phyloP scores from a whole-genome alignment of 495 filamentous ascomycete species.

The Aspergillus haitiensis region DNA sequence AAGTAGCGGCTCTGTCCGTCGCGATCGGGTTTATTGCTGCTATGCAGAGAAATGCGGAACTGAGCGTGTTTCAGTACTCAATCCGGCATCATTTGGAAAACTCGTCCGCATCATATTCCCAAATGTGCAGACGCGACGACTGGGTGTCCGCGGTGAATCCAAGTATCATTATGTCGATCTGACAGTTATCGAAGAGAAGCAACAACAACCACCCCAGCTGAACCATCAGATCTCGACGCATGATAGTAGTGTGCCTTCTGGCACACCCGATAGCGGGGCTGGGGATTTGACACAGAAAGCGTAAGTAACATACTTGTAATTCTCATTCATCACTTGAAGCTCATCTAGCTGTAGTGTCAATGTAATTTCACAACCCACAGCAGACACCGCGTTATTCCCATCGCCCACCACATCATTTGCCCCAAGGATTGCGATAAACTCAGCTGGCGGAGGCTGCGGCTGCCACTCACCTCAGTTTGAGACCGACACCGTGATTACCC shows the following conservation, averaged over 20 bases:
- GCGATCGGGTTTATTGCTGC: conserved; percentile 88
- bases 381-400: conserved; percentile 70
- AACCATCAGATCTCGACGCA: conserved; percentile 31
- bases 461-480: conserved; percentile 33
- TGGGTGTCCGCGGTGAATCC: conserved; percentile 93
- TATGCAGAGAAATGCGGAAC: conserved; percentile 89
- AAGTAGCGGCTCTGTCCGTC: conserved; percentile 80
- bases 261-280: conserved; percentile 25
- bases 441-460: conserved; percentile 28
- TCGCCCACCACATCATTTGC: conserved; percentile 52
- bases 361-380: conserved; percentile 50
- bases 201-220: conserved; percentile 36
- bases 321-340: not conserved
- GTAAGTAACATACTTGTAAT: conserved; percentile 28
- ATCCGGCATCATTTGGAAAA: conserved; percentile 97
- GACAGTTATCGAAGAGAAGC: conserved; percentile 59
- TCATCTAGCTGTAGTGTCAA: conserved; percentile 31
- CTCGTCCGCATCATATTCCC: conserved; percentile 94
- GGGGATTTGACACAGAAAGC: conserved; percentile 37
- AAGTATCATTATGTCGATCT: conserved; percentile 98
- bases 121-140: conserved; percentile 83
- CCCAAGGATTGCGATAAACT: conserved; percentile 31
- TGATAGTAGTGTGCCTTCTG: conserved; percentile 17
- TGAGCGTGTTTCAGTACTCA: conserved; percentile 87
- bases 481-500: conserved; percentile 32